phyloP scores from a whole-genome alignment of 352 stramenopile species.

The Globisporangium spiculum region DNA sequence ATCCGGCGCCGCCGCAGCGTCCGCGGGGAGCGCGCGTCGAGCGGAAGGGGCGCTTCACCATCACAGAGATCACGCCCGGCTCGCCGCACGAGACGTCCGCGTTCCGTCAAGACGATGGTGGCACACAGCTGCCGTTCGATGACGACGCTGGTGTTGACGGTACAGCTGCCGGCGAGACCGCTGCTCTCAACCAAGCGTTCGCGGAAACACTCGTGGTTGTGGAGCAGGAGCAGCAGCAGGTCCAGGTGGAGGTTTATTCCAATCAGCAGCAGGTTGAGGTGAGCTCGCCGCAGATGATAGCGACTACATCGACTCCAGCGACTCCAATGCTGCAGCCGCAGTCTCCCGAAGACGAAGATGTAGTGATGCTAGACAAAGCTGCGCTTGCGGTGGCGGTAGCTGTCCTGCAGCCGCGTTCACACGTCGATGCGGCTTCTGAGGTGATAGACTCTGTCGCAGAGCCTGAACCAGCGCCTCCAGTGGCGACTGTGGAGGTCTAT shows the following conservation, averaged over 20 bases:
- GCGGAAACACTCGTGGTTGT: background rate
- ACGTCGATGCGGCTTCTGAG: background rate
- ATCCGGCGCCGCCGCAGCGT: slow-evolving; percentile 22
- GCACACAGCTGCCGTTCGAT: background rate
- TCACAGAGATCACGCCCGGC: slow-evolving; percentile 69
- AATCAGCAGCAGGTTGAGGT: background rate
- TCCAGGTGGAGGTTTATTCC: background rate
- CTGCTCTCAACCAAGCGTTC: slow-evolving; percentile 1
- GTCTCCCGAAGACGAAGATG: background rate
- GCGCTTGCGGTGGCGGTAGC: background rate
- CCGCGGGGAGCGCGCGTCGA: slow-evolving; percentile 48
- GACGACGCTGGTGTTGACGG: background rate
- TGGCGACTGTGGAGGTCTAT: background rate
- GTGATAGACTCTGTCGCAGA: slow-evolving; percentile 1
- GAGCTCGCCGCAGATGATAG: background rate
- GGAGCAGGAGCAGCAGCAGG: background rate
- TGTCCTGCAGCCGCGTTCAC: background rate
- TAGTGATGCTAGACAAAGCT: background rate
- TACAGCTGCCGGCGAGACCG: background rate
- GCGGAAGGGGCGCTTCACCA: slow-evolving; percentile 78
- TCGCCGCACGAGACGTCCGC: slow-evolving; percentile 37
- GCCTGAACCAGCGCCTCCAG: slow-evolving; percentile 5
- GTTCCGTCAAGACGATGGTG: slow-evolving; percentile 23
- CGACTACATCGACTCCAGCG: background rate
- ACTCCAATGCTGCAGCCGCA: background rate